Conservation (phyloP, 441 rosid genomes). For the Mallotus japonicus region DNA sequence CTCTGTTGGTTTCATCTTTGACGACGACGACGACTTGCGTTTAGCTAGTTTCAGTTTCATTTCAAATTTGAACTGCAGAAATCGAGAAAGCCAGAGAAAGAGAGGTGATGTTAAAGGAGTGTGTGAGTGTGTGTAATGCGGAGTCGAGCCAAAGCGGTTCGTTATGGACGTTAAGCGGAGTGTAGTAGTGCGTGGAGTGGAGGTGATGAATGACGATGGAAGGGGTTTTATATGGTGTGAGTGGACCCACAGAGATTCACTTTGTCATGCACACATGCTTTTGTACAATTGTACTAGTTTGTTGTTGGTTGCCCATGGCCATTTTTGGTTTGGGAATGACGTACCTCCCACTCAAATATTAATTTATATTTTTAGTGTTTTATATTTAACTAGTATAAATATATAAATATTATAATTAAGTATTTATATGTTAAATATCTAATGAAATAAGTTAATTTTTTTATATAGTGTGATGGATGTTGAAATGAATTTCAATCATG, state of each 20-base stretch:
- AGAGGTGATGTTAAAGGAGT: not conserved
- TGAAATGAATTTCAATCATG: too few relatives aligned
- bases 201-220: slow-evolving; percentile 30
- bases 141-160: slow-evolving; percentile 12
- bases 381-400: too few relatives aligned
- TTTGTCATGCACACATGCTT: not conserved
- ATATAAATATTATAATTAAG: too few relatives aligned
- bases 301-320: not conserved
- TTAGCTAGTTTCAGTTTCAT: slow-evolving; percentile 34
- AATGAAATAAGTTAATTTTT: too few relatives aligned
- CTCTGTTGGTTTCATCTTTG: slow-evolving; percentile 22
- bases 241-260: slow-evolving; percentile 28
- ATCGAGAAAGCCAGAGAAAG: slow-evolving; percentile 4
- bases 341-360: too few relatives aligned
- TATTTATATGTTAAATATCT: too few relatives aligned
- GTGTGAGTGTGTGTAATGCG: not conserved
- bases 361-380: too few relatives aligned
- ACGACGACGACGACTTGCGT: slow-evolving; percentile 16
- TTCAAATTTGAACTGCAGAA: slow-evolving; percentile 12
- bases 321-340: not conserved
- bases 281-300: not conserved
- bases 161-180: slow-evolving; percentile 13
- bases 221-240: slow-evolving; percentile 27
- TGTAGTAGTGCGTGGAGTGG: slow-evolving; percentile 10
- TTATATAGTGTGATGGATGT: too few relatives aligned